Percentiles rank a stretch among this genome's conserved stretches.
phyloP scores from a whole-genome alignment of 768 basidiomycete genomes.

The Leccinum variicolor region DNA sequence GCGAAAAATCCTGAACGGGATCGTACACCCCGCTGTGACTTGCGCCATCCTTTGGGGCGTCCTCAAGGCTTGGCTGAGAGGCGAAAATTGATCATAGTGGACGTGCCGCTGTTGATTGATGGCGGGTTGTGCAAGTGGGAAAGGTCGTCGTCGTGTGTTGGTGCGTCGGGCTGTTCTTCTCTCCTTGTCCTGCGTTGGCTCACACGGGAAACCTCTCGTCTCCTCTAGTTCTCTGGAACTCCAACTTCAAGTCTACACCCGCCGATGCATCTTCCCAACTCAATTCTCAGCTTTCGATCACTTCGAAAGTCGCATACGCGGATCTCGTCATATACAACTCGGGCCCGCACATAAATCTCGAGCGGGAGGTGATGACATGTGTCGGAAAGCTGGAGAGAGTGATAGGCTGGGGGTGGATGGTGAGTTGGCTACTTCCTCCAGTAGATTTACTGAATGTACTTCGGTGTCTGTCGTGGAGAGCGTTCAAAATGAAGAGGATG shows the following conservation, averaged over 20 bases:
- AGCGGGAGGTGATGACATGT: constrained; percentile 41
- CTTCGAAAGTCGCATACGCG: constrained; percentile 76
- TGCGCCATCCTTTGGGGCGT: constrained; percentile 17
- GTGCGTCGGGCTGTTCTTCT: constrained; percentile 41
- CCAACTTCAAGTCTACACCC: constrained; percentile 62
- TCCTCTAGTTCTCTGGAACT: constrained; percentile 66
- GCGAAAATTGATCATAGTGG: constrained; percentile 79
- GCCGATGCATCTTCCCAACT: constrained; percentile 65
- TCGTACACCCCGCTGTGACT: constrained; percentile 90
- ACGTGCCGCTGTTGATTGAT: constrained; percentile 91
- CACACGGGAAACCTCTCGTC: background rate
- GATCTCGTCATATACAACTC: constrained; percentile 89
- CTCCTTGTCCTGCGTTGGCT: background rate
- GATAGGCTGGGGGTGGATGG: constrained; percentile 56
- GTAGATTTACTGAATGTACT: constrained; percentile 45
- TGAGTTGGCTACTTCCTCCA: constrained; percentile 64
- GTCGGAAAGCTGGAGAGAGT: constrained; percentile 37
- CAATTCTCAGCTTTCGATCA: constrained; percentile 68
- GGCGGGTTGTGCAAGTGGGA: constrained; percentile 78
- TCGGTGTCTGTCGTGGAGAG: constrained; percentile 36
- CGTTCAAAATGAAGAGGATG: constrained; percentile 20
- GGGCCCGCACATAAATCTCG: constrained; percentile 65
- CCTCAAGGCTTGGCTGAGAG: constrained; percentile 67
- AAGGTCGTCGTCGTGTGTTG: constrained; percentile 89
- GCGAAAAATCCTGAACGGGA: constrained; percentile 71